phyloP scores from a whole-genome alignment of 805 yeast genomes.

The Candida boleticola region DNA sequence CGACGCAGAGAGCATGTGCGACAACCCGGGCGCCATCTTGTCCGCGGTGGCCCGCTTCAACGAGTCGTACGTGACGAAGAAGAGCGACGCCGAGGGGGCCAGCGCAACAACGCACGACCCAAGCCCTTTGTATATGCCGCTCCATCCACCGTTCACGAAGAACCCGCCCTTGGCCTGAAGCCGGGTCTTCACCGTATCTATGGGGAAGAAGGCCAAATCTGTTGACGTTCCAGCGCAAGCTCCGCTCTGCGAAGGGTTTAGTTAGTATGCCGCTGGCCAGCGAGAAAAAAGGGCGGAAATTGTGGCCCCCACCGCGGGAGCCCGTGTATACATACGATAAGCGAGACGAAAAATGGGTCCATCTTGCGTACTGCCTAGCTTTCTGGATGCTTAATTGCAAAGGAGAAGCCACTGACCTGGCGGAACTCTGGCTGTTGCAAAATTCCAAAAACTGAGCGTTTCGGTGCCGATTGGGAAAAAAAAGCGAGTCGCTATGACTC shows the following conservation, averaged over 20 bases:
- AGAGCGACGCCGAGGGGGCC: slow-evolving; percentile 66
- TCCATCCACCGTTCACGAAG: slow-evolving; percentile 88
- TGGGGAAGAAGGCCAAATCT: slow-evolving; percentile 89
- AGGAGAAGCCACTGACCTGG: too few relatives aligned
- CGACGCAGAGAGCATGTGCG: slow-evolving; percentile 88
- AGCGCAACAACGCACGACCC: slow-evolving; percentile 93
- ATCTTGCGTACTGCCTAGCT: neutral
- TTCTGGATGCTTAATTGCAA: too few relatives aligned
- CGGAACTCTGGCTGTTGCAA: too few relatives aligned
- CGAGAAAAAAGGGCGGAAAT: too few relatives aligned
- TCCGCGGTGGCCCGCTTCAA: slow-evolving; percentile 49
- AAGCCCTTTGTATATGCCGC: slow-evolving; percentile 85
- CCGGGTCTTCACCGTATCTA: slow-evolving; percentile 81
- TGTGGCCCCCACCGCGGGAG: slow-evolving; percentile 1
- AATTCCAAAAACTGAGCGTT: too few relatives aligned
- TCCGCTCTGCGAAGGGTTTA: slow-evolving; percentile 53
- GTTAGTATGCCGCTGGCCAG: slow-evolving; percentile 6
- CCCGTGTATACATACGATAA: slow-evolving; percentile 25
- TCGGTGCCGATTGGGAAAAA: too few relatives aligned
- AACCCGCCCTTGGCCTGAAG: slow-evolving; percentile 94
- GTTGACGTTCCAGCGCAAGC: slow-evolving; percentile 97
- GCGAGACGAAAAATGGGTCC: slow-evolving; percentile 25
- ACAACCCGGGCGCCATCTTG: slow-evolving; percentile 26
- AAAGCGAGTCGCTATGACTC: neutral
- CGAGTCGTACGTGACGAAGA: slow-evolving; percentile 75